phyloP scores from a whole-genome alignment of 1,139 yeast genomes.

The Suhomyces bribrorum region DNA sequence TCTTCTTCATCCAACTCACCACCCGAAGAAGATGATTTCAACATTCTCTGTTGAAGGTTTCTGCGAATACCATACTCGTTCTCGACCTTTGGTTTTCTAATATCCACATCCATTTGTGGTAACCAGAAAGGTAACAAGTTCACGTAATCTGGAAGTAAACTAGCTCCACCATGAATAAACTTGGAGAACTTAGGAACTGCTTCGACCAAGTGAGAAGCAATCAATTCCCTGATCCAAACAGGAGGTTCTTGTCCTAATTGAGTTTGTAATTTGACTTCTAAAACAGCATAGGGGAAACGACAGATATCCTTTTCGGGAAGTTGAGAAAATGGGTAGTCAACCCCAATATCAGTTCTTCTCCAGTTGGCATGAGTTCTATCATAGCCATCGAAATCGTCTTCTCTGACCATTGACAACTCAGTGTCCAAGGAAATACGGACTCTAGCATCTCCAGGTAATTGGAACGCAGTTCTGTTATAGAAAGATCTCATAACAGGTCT shows the following conservation, averaged over 20 bases:
- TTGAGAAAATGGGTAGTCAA: conserved; percentile 91
- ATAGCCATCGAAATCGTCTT: conserved; percentile 90
- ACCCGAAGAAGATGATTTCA: conserved; percentile 47
- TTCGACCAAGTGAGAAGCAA: conserved; percentile 89
- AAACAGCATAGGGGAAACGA: conserved; percentile 94
- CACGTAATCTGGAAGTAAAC: conserved; percentile 79
- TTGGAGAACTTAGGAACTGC: conserved; percentile 98
- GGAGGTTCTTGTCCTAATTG: conserved; percentile 99
- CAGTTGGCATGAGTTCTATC: conserved; percentile 92
- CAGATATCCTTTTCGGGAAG: conserved; percentile 82
- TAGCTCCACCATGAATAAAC: conserved; percentile 93
- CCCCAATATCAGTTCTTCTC: conserved; percentile 98
- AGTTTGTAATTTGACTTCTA: conserved; percentile 95
- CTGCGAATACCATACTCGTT: conserved; percentile 60
- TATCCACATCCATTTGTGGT: conserved; percentile 97
- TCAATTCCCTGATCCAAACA: conserved; percentile 91
- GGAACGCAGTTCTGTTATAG: conserved; percentile 97
- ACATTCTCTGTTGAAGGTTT: conserved; percentile 26
- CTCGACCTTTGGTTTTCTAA: conserved; percentile 79
- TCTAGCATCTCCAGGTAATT: conserved; percentile 97
- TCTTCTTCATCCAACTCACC: conserved; percentile 52
- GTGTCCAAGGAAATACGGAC: conserved; percentile 97
- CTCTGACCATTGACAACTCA: conserved; percentile 93
- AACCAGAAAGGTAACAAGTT: conserved; percentile 92
- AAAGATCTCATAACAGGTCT: conserved; percentile 96